These are phyloP conservation scores for Corchorus olitorius DNA, from an alignment of 345 rosid genomes.

Conservation along the genomic window DNA sequence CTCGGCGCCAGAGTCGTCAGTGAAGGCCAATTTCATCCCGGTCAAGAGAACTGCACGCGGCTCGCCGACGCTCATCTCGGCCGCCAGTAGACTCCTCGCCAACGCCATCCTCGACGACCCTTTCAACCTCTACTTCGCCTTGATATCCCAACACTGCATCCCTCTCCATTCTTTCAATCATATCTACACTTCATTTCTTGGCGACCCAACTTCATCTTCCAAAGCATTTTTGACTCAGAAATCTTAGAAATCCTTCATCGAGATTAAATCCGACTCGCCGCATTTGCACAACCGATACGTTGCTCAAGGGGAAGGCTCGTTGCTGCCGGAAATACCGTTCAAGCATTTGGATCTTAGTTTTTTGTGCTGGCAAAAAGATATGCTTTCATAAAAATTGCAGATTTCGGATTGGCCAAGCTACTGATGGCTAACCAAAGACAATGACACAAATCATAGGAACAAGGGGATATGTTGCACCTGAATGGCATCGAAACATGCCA, in stretches of 20 bases:
- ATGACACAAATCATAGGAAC: conserved; percentile 34
- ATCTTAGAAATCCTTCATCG: conserved; percentile 61
- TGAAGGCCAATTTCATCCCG: conserved; percentile 56
- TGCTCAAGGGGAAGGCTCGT: conserved; percentile 58
- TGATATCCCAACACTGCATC: conserved; percentile 75
- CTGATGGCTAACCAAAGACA: conserved; percentile 29
- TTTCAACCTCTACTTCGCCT: conserved; percentile 71
- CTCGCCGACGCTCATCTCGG: conserved; percentile 72
- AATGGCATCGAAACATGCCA: conserved; percentile 24
- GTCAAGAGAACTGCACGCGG: conserved; percentile 64
- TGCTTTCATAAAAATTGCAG: conserved; percentile 43
- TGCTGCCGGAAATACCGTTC: conserved; percentile 72
- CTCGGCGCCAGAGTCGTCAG: conserved; percentile 24
- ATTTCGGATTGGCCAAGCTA: conserved; percentile 35
- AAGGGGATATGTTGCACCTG: conserved; percentile 40
- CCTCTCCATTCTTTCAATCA: conserved; percentile 80
- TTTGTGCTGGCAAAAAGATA: conserved; percentile 71
- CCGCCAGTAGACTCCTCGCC: conserved; percentile 75
- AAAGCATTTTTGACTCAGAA: conserved; percentile 40
- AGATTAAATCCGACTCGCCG: conserved; percentile 63
- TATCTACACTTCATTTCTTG: conserved; percentile 62
- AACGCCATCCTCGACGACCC: conserved; percentile 82
- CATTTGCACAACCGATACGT: conserved; percentile 59
- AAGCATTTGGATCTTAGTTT: conserved; percentile 85
- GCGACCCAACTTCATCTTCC: conserved; percentile 27